phyloP scores from a whole-genome alignment of 2,329 filamentous ascomycete genomes.

The Aureobasidium uvarum region DNA sequence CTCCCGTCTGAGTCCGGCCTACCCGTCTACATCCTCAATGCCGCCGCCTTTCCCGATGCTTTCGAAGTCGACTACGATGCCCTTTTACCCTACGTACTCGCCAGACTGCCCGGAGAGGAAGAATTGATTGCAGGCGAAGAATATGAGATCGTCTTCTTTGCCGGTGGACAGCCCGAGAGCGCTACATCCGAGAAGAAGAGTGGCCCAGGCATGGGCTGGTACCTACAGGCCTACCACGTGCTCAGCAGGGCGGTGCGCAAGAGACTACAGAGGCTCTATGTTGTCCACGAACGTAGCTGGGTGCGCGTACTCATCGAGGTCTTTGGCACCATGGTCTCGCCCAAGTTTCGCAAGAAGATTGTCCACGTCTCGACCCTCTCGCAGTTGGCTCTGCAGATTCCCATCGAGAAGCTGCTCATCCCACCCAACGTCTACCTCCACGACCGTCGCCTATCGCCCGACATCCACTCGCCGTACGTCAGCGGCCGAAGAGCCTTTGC shows the following conservation, averaged over 20 bases:
- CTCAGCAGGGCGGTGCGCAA: conserved; percentile 56
- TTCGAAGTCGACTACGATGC: conserved; percentile 55
- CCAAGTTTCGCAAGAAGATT: conserved; percentile 58
- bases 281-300: conserved; percentile 59
- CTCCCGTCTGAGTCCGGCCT: conserved; percentile 50
- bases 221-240: conserved; percentile 57
- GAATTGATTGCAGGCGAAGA: conserved; percentile 54
- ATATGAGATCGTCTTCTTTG: conserved; percentile 59
- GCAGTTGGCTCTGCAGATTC: conserved; percentile 51
- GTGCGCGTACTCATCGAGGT: conserved; percentile 56
- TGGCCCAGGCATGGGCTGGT: conserved; percentile 56
- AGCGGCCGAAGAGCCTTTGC: conserved; percentile 50
- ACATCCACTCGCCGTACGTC: conserved; percentile 50
- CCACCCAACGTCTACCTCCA: conserved; percentile 55
- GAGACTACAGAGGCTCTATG: conserved; percentile 55
- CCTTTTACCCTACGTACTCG: conserved; percentile 56
- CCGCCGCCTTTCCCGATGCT: conserved; percentile 56
- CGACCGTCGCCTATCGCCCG: conserved; percentile 51
- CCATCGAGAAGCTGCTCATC: conserved; percentile 54
- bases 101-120: conserved; percentile 55
- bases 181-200: conserved; percentile 48
- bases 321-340: conserved; percentile 57
- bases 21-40: conserved; percentile 56
- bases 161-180: conserved; percentile 51
- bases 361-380: conserved; percentile 54